Evolutionary conservation across 805 yeast species (phyloP).

Genomic region (Yamadazyma akitaensis): DNA sequence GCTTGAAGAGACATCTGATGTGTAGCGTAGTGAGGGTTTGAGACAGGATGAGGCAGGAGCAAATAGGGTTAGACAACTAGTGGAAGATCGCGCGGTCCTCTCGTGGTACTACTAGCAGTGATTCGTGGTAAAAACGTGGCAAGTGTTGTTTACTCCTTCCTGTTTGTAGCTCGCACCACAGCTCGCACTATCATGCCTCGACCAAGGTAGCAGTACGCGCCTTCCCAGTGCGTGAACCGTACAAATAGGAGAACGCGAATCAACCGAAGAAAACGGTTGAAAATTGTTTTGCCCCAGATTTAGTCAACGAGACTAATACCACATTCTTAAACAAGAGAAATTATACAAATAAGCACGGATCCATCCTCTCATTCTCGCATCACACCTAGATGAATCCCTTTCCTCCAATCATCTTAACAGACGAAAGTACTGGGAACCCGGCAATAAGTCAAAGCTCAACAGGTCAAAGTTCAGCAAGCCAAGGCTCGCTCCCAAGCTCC

Average conservation of each 20-base stretch:
- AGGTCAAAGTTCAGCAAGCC: background rate
- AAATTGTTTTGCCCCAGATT: background rate
- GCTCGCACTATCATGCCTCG: too few species aligned
- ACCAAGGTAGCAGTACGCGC: background rate
- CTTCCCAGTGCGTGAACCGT: background rate
- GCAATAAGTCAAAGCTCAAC: background rate
- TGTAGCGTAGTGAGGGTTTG: too few species aligned
- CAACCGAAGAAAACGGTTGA: background rate
- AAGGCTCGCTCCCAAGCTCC: background rate
- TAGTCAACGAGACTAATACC: background rate
- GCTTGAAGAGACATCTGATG: slow-evolving; percentile 1
- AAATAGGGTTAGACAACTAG: too few species aligned
- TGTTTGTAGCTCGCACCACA: background rate
- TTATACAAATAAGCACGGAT: background rate
- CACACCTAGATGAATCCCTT: background rate
- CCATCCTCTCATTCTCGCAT: background rate
- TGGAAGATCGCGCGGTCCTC: background rate
- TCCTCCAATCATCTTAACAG: background rate
- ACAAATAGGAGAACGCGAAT: background rate
- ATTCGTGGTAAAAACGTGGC: too few species aligned
- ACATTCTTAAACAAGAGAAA: too few species aligned
- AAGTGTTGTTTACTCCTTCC: background rate
- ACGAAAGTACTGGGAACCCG: background rate
- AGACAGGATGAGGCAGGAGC: too few species aligned
- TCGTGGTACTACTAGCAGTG: background rate